Evolutionary conservation across 345 rosid species (phyloP).

Genomic region (Lepidium sativum): DNA sequence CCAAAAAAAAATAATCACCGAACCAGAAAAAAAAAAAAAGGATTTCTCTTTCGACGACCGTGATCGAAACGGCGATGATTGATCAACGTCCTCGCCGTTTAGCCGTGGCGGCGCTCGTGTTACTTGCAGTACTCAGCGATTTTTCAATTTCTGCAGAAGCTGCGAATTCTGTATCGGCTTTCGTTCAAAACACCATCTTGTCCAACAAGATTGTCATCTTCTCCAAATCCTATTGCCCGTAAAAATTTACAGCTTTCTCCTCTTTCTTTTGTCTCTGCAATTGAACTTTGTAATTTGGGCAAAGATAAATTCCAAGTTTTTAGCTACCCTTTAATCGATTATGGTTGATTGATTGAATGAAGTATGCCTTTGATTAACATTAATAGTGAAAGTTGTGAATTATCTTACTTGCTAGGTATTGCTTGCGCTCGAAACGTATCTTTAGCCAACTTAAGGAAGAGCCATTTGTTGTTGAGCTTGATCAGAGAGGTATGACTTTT

Average conservation of each 20-base stretch:
- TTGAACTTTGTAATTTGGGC: not conserved
- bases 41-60: not conserved
- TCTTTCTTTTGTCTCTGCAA: not conserved
- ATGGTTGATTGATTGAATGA: not conserved
- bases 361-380: not conserved
- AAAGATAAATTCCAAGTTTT: not conserved
- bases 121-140: constrained; percentile 14
- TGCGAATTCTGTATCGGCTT: constrained; percentile 63
- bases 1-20: not conserved
- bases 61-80: constrained; percentile 16
- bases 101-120: not conserved
- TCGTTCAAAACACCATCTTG: constrained; percentile 71
- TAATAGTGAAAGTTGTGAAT: not conserved
- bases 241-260: not conserved
- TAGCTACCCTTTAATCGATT: not conserved
- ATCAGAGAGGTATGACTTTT: constrained; percentile 27
- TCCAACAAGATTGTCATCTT: constrained; percentile 84
- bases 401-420: constrained; percentile 35
- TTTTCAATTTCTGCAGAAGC: constrained; percentile 27
- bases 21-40: not conserved
- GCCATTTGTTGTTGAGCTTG: constrained; percentile 58
- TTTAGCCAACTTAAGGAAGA: constrained; percentile 42
- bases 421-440: constrained; percentile 47
- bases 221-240: constrained; percentile 99
- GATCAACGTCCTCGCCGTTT: constrained; percentile 4